Evolutionary conservation across 345 rosid species (phyloP), one percentile per base, ranked within the genome.

Genomic region (Aurinia saxatilis): DNA sequence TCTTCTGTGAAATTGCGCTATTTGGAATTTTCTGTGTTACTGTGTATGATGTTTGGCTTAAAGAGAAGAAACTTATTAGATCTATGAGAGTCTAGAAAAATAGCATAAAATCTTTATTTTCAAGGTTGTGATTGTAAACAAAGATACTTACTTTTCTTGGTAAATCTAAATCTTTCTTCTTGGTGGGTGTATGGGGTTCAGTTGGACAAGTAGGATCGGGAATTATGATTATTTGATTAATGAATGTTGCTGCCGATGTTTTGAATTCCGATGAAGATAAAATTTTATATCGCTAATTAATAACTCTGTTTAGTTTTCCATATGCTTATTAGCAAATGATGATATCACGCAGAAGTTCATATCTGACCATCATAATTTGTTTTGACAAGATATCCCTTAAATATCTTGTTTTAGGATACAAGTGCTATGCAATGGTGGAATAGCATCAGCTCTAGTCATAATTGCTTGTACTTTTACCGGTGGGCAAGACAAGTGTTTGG

Each of bases 401-500:
- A 71, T 65, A 57, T 42, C 53, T 74, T 25, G 34, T 76, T 78
- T 57, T 79, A 90, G 99, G 97, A 61, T 84, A 65, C 99, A 93
- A 71, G 99, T 93, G 72, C 62, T 87, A 4, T 85, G 69, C 73
- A 93, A 93, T 67, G 74, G 97, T 57, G 95, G 83, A 12, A 70
- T 87, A 46, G 91, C 97, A 13, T 63, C 95, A 0, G 72, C 77
- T 47, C 67, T 93, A 17, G 89, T 76, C 50, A 47, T 85, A 46
- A 40, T 67, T 60, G 63, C 77, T 29, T 84, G 81, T 84, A 71
- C 61, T 25, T 59, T 79, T 66, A 73, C 78, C 39, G 91, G 87
- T 54, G 67, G 80, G 91, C 61, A 85, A 68, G 99, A 93, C 61
- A 67, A 45, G 75, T 87, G 97, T 68, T 80, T 90, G 78, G 88